These are phyloP conservation scores for Panicum miliaceum DNA, from an alignment of 176 grass and related monocot species.

Conservation along the genomic window DNA sequence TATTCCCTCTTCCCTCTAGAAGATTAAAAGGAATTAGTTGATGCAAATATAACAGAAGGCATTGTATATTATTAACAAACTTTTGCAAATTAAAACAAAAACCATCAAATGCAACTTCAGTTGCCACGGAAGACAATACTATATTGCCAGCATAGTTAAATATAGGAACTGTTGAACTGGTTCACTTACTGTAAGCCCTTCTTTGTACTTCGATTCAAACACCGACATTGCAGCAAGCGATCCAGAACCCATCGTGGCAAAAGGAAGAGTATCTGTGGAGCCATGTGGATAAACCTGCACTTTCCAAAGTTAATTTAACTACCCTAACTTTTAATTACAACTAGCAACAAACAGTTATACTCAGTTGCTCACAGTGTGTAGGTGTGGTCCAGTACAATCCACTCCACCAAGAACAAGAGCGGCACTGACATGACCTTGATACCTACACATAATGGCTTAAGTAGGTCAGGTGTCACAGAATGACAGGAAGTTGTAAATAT, in stretches of 20 bases:
- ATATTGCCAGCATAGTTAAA: background rate
- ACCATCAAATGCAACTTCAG: background rate
- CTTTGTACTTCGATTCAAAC: slow-evolving; percentile 89
- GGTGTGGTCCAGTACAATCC: slow-evolving; percentile 87
- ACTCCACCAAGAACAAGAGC: slow-evolving; percentile 90
- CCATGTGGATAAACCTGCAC: slow-evolving; percentile 91
- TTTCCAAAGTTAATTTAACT: slow-evolving; percentile 22
- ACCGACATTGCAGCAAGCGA: slow-evolving; percentile 96
- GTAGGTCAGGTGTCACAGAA: background rate
- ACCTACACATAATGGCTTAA: slow-evolving; percentile 47
- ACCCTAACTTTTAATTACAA: background rate
- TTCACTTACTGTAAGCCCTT: slow-evolving; percentile 84
- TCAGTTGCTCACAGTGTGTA: slow-evolving; percentile 78
- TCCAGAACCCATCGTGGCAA: slow-evolving; percentile 99
- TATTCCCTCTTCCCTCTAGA: slow-evolving; percentile 90
- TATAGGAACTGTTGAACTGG: background rate
- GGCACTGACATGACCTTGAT: slow-evolving; percentile 92
- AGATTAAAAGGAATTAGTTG: slow-evolving; percentile 22
- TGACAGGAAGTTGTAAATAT: background rate
- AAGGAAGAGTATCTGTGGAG: slow-evolving; percentile 94
- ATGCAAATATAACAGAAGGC: background rate
- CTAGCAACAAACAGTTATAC: slow-evolving; percentile 5
- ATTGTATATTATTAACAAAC: background rate
- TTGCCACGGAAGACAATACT: background rate
- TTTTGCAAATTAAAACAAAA: slow-evolving; percentile 19